Base-by-base conservation (phyloP, 179 eudicot species). In the Silene vulgaris region DNA sequence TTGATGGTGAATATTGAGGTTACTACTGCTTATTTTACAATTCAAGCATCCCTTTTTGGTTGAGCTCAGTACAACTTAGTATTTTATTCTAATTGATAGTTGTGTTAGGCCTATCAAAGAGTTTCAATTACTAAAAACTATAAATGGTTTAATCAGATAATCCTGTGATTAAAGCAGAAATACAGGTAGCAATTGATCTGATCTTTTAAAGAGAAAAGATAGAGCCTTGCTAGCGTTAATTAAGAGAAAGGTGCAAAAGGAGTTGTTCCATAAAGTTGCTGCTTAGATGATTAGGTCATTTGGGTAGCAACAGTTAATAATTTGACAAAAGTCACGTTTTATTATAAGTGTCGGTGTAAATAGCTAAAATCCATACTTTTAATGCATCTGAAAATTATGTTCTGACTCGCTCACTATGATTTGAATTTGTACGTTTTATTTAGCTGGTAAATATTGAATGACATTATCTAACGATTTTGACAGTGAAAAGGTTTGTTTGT, bases 251-350 rank as follows among this genome's bases (percentile, higher is more conserved):
- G 96, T 88, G 68, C 97, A 92, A 77, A 97, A 95, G 77, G 95
- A 88, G 45, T 80, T 92, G 77, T 79, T 95, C 77, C 91, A 95
- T 82, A 89, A 92, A 86, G 97, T 90, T 60, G 99, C 90, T 86
- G 88, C 89, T 40, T 95, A 96, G 97, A 89, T 95, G 30, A 84
- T 95, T 61, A 95, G 92, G 32, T 29, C 32, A 29, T 29, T 29
- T 1, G 32, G 78, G 97, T 92, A 95, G 83, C 99, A 95, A 81
- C 99, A 95, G 90, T 97, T 95, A 86, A 83, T 95, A 90, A 72
- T 91, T 90, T 77, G 92, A 90, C 59, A 2, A 17, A 65, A 8
- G 11, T 17, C 52, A 20, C 16, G 2, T 20, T 59, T 30, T 29
- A 29, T 29, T 29, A 29, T 29, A 29, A 29, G 32, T 29, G 32